A percentile compares a stretch with the other conserved stretches of the same genome.
These are phyloP conservation scores for Leccinum sublutescens DNA, from an alignment of 768 basidiomycete species.

Conservation along the genomic window DNA sequence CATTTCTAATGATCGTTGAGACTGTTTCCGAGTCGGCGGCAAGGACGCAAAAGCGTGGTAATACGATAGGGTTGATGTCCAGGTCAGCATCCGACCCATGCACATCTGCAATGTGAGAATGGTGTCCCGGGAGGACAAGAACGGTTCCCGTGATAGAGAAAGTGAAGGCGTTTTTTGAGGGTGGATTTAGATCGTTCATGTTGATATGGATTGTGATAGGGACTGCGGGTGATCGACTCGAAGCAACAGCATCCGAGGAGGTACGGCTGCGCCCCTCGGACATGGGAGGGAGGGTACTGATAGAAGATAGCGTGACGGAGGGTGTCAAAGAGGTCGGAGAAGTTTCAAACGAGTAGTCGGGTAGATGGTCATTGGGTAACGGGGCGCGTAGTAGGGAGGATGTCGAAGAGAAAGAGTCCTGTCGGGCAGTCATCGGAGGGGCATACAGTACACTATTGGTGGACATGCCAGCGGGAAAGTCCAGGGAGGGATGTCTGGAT, in stretches of 20 bases:
- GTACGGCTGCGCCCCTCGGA: slow-evolving; percentile 38
- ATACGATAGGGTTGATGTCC: slow-evolving; percentile 51
- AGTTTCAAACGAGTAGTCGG: slow-evolving; percentile 76
- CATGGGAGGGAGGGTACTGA: slow-evolving; percentile 34
- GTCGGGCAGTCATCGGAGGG: slow-evolving; percentile 32
- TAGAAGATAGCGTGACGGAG: slow-evolving; percentile 39
- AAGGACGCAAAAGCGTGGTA: slow-evolving; percentile 70
- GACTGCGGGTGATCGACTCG: slow-evolving; percentile 46
- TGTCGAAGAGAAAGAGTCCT: slow-evolving; percentile 44
- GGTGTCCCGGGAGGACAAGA: slow-evolving; percentile 50
- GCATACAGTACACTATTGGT: slow-evolving; percentile 21
- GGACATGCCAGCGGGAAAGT: slow-evolving; percentile 35
- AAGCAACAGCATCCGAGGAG: slow-evolving; percentile 31
- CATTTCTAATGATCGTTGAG: slow-evolving; percentile 59
- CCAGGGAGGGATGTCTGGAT: slow-evolving; percentile 51
- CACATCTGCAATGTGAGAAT: slow-evolving; percentile 23
- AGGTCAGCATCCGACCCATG: slow-evolving; percentile 25
- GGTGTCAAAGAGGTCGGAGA: slow-evolving; percentile 53
- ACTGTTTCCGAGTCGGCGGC: slow-evolving; percentile 63
- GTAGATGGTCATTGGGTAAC: slow-evolving; percentile 58
- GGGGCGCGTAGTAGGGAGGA: slow-evolving; percentile 75
- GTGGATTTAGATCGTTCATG: slow-evolving; percentile 71
- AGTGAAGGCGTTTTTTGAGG: slow-evolving; percentile 60
- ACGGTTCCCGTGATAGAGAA: slow-evolving; percentile 68
- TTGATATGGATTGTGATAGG: slow-evolving; percentile 77